Base-by-base conservation (phyloP, 2,329 filamentous ascomycete species). In the Thielaviopsis populi region DNA sequence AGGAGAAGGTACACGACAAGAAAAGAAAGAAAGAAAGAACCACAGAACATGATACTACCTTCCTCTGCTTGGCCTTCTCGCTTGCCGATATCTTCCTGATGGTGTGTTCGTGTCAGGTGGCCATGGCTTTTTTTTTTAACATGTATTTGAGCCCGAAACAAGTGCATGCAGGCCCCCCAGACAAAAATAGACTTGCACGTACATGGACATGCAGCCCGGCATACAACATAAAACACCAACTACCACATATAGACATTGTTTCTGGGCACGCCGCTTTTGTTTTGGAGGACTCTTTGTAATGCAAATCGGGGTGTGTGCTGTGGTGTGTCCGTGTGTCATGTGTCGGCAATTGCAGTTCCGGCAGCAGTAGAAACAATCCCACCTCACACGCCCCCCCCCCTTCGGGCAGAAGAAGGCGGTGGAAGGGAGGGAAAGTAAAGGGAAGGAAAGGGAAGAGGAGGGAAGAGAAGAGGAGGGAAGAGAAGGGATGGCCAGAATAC, bases 191-290 rank as follows among this genome's bases (percentile, higher is more conserved):
- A n/a, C 42, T 17, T 46, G 42, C 42, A 46, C 42, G 42, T n/a
- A 46, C n/a, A 46, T 19, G 50, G 22, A 22, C 13, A 50, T 50
- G 19, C 19, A 50, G 46, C 11, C 46, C 22, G 10, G 50, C 50
- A 54, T 54, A 13, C 50, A 54, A 54, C 50, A 33, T 33, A 33
- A 54, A 59, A 40, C 33, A 42, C 8, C 56, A 22, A 27, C 19
- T 41, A 41, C 30, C 10, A 59, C 56, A 42, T 59, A 59, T 59
- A 59, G 40, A 59, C 56, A 27, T 42, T 59, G 33, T 59, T 41
- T 27, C 30, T 40, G 11, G 37, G 22, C 33, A 27, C 33, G 33
- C 56, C n/a, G 40, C n/a, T 42, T 24, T n/a, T 59, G 33, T 19
- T n/a, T n/a, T n/a, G 10, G 33, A 11, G 6, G 53, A n/a, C 53